These are phyloP conservation scores for Albatrellus sp. DNA, from an alignment of 1,284 basidiomycete genomes.

Conservation along the genomic window DNA sequence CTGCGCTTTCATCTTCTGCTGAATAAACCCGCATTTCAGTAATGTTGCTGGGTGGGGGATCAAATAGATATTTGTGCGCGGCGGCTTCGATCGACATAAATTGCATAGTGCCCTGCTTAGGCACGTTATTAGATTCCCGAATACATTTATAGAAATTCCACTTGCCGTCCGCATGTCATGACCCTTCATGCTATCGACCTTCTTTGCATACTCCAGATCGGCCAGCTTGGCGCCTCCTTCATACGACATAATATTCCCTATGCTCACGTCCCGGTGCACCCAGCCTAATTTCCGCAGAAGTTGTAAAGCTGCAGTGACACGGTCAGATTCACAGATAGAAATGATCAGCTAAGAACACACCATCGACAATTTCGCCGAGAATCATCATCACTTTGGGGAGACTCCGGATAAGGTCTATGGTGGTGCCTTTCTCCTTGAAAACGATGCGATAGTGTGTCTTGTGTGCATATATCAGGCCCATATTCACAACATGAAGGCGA, in stretches of 20 bases:
- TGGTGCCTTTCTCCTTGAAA: neutral
- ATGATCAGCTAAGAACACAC: no score
- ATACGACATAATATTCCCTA: neutral
- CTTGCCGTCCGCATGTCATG: no score
- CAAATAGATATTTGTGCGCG: neutral
- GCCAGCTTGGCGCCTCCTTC: neutral
- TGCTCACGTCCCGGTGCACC: neutral
- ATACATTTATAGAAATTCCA: no score
- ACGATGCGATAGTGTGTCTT: neutral
- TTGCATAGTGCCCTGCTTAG: neutral
- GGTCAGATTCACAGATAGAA: neutral
- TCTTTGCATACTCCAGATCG: neutral
- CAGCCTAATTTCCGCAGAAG: neutral
- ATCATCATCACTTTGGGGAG: neutral
- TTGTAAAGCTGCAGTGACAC: neutral
- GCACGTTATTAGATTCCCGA: no score
- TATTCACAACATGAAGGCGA: neutral
- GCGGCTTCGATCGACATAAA: neutral
- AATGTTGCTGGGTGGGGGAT: no score
- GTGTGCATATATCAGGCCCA: neutral
- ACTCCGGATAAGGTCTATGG: no score
- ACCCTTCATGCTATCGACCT: no score
- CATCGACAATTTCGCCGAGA: neutral
- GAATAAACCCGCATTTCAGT: no score
- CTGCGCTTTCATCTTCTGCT: neutral